Percentiles rank a stretch among this genome's conserved stretches.
Evolutionary conservation across 306 rosid genomes (phyloP).

Genomic region (Alnus glutinosa): DNA sequence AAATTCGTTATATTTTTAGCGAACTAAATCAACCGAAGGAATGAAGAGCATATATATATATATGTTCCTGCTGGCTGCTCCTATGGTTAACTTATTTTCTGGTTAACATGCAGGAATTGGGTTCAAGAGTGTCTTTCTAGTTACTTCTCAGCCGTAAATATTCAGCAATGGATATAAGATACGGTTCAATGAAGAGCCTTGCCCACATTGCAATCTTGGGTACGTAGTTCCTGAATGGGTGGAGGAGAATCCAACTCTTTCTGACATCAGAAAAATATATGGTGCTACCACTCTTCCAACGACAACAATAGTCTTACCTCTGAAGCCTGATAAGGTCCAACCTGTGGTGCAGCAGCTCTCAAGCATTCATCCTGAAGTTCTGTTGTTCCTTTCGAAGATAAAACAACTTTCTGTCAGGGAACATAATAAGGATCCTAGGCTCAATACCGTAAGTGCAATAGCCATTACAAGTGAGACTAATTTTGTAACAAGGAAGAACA

Average conservation of each 20-base stretch:
- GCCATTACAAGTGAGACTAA: conserved; percentile 57
- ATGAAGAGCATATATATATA: neutral
- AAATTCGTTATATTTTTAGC: no score
- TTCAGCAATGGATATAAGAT: conserved; percentile 85
- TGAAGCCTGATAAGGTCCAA: conserved; percentile 61
- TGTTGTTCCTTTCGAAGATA: conserved; percentile 69
- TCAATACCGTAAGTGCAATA: conserved; percentile 47
- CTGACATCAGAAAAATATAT: conserved; percentile 46
- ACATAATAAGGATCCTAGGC: conserved; percentile 36
- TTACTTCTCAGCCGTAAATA: conserved; percentile 63
- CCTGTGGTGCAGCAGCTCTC: conserved; percentile 74
- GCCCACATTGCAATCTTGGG: conserved; percentile 67
- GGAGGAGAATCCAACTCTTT: conserved; percentile 52
- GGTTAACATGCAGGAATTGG: conserved; percentile 70
- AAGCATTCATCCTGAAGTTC: conserved; percentile 60
- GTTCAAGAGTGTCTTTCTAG: conserved; percentile 84
- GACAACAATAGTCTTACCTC: conserved; percentile 61
- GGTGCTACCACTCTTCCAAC: conserved; percentile 53
- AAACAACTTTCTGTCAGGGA: conserved; percentile 64
- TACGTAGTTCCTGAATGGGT: conserved; percentile 93
- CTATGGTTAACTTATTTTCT: conserved; percentile 12
- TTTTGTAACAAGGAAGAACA: conserved; percentile 46
- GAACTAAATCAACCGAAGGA: no score
- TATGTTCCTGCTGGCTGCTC: neutral
- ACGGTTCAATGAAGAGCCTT: conserved; percentile 66